Base-by-base conservation (phyloP, 2,329 filamentous ascomycete genomes). In the Trichophyton rubrum region DNA sequence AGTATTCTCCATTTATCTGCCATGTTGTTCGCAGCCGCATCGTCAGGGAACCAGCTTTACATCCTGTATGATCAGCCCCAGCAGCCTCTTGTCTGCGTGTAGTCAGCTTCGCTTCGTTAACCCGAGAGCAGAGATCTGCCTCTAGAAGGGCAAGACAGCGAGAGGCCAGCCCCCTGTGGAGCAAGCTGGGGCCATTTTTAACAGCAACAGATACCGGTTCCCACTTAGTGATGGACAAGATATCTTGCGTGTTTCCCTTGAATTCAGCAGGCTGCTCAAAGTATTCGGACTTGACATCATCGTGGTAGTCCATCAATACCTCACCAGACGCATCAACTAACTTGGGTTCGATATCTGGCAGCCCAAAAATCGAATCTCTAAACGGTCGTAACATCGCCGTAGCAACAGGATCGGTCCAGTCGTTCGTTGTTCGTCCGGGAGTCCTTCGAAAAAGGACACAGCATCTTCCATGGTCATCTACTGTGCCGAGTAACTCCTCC, bases 381-480 rank as follows among this genome's bases (percentile, higher is more conserved):
- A 38, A 57, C 27, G 27, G 33, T 17, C 33, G 33, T n/a, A 57
- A 11, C 59, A 59, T 58, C 13, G 62, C 59, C 8, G 57, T 53
- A 1, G 62, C 62, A 15, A 63, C 62, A 15, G 62, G 62, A 53
- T 51, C 56, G 17, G 53, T 33, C 49, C 30, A 45, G 7, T 38
- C 33, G 15, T 60, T 56, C 30, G 59, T 20, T 2, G 33, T 6
- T 35, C 20, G 20, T 22, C 33, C 33, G 5, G 33, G 15, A 15
- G 51, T 15, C 8, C 61, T 45, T 40, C 53, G 49, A 45, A 61
- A 63, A 13, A 60, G 20, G 24, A 63, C 17, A 17, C 38, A 49
- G 60, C 60, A 63, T 43, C 62, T 51, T 8, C 57, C 62, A 56
- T 63, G 57, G 1, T 20, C n/a, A 3, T 60, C 60, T 7, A 61